phyloP scores from a whole-genome alignment of 306 rosid genomes.

The Heteromeles arbutifolia region DNA sequence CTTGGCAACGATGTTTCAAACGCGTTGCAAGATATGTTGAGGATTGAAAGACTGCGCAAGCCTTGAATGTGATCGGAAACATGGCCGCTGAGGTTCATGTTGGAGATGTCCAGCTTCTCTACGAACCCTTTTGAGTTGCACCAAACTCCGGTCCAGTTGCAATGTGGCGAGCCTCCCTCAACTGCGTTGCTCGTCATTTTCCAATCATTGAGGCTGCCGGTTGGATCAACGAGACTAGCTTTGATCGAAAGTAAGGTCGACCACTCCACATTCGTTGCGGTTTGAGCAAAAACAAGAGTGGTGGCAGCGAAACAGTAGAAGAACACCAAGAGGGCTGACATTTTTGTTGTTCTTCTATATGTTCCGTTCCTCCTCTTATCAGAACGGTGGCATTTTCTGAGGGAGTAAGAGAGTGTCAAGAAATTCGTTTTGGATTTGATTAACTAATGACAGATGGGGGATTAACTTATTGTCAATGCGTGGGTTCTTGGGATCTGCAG shows the following conservation, averaged over 20 bases:
- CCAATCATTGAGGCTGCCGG: constrained; percentile 56
- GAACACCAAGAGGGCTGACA: constrained; percentile 39
- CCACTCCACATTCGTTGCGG: constrained; percentile 32
- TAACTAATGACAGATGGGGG: not conserved
- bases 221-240: constrained; percentile 51
- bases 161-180: constrained; percentile 27
- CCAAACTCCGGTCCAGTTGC: constrained; percentile 69
- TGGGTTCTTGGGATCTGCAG: constrained; percentile 66
- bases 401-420: constrained; percentile 10
- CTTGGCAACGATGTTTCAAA: constrained; percentile 54
- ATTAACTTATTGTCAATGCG: constrained; percentile 39
- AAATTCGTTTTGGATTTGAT: not conserved
- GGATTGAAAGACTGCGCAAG: constrained; percentile 41
- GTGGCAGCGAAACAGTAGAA: constrained; percentile 45
- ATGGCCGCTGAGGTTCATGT: constrained; percentile 67
- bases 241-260: constrained; percentile 52
- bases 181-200: constrained; percentile 26
- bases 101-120: constrained; percentile 65
- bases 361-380: constrained; percentile 22
- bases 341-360: constrained; percentile 25
- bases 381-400: constrained; percentile 26
- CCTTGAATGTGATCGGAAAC: constrained; percentile 49
- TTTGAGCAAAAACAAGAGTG: constrained; percentile 40
- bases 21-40: constrained; percentile 57
- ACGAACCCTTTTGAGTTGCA: constrained; percentile 62